phyloP scores from a whole-genome alignment of 2,329 filamentous ascomycete genomes.

The Cytospora piceae region DNA sequence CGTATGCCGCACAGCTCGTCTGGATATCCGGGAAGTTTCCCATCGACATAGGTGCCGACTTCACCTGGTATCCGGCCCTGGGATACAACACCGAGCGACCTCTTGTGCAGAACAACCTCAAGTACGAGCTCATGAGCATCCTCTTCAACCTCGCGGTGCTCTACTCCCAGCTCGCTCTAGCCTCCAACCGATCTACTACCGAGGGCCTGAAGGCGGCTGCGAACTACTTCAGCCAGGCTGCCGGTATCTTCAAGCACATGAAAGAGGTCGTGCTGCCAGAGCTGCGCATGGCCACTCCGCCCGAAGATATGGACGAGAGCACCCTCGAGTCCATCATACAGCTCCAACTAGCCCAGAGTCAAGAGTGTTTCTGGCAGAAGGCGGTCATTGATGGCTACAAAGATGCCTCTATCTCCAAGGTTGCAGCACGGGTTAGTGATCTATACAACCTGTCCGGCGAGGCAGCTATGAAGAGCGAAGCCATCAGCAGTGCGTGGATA shows the following conservation, averaged over 20 bases:
- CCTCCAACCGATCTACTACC: constrained; percentile 73
- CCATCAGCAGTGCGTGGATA: constrained; percentile 93
- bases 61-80: constrained; percentile 92
- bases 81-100: constrained; percentile 85
- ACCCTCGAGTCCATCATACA: constrained; percentile 83
- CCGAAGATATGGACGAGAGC: constrained; percentile 92
- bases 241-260: constrained; percentile 81
- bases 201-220: constrained; percentile 88
- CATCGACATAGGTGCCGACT: constrained; percentile 93
- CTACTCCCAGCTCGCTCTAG: constrained; percentile 88
- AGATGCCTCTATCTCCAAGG: constrained; percentile 86
- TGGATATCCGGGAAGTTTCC: constrained; percentile 97
- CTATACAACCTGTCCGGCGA: constrained; percentile 85
- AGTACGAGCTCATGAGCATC: constrained; percentile 88
- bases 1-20: constrained; percentile 88
- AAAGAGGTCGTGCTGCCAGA: constrained; percentile 79
- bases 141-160: constrained; percentile 92
- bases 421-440: constrained; percentile 88
- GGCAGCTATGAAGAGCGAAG: constrained; percentile 83
- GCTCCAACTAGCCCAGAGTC: constrained; percentile 86
- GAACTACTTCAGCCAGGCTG: constrained; percentile 86
- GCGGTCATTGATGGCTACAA: constrained; percentile 93
- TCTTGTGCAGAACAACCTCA: constrained; percentile 66
- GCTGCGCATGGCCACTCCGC: constrained; percentile 76
- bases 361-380: constrained; percentile 98